Evolutionary conservation across 1,284 basidiomycete species (phyloP).

Genomic region (Rhodotorula mucilaginosa): DNA sequence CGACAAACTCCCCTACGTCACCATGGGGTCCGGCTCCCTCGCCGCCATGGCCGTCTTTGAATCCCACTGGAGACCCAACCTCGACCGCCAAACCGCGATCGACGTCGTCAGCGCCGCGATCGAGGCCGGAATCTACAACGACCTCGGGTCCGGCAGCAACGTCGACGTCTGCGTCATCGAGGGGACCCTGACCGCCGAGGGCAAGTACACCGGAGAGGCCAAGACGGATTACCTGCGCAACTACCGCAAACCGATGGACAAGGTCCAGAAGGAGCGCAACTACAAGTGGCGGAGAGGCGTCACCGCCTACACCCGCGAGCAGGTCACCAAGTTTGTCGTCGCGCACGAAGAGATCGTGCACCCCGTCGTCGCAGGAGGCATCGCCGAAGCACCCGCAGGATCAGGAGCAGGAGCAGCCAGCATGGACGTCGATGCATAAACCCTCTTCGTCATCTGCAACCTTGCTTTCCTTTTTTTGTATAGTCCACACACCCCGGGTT

Average conservation of each 20-base stretch:
- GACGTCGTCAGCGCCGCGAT: slow-evolving; percentile 82
- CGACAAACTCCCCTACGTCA: slow-evolving; percentile 97
- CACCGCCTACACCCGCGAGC: slow-evolving; percentile 1
- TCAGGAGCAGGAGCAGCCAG: not conserved
- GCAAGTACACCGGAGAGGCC: slow-evolving; percentile 76
- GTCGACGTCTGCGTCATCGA: slow-evolving; percentile 96
- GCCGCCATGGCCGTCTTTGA: slow-evolving; percentile 99
- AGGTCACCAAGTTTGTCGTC: not conserved
- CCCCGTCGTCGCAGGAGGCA: not conserved
- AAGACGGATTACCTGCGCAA: slow-evolving; percentile 75
- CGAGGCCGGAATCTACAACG: slow-evolving; percentile 97
- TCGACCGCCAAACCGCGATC: slow-evolving; percentile 79
- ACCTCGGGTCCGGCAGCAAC: slow-evolving; percentile 95
- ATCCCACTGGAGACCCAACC: slow-evolving; percentile 74
- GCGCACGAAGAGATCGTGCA: not conserved
- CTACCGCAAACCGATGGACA: slow-evolving; percentile 84
- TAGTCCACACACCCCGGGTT: not conserved
- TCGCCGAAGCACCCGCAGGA: not conserved
- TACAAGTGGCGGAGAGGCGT: slow-evolving; percentile 67
- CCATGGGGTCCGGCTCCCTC: slow-evolving; percentile 94
- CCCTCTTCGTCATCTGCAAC: not conserved
- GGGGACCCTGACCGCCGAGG: slow-evolving; percentile 70
- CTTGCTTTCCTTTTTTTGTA: not conserved
- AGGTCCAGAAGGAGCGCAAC: slow-evolving; percentile 70
- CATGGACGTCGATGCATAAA: slow-evolving; percentile 1